Evolutionary conservation across 2,329 filamentous ascomycete genomes (phyloP).

Genomic region (Graphiopsis chlorocephala): DNA sequence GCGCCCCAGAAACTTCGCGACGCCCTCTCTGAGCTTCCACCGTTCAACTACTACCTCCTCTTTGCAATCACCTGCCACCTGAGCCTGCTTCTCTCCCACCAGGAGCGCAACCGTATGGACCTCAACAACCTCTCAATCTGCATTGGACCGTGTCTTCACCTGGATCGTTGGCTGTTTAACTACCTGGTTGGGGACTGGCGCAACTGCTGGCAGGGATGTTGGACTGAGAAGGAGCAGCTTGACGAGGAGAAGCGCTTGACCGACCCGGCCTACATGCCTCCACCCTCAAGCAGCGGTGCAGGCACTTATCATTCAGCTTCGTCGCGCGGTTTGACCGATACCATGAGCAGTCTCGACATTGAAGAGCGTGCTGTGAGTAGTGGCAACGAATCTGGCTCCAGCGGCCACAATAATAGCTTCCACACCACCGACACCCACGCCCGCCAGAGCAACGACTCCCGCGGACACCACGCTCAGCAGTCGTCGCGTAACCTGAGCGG

Average conservation of each 20-base stretch:
- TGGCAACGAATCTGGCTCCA: slow-evolving; percentile 18
- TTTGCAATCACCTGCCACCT: slow-evolving; percentile 97
- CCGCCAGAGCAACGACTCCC: neutral
- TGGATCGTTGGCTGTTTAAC: slow-evolving; percentile 91
- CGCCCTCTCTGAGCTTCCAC: slow-evolving; percentile 88
- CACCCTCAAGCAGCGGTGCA: slow-evolving; percentile 2
- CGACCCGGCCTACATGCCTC: slow-evolving; percentile 13
- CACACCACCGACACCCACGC: neutral
- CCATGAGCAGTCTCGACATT: slow-evolving; percentile 25
- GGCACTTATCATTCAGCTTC: slow-evolving; percentile 14
- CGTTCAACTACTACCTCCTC: slow-evolving; percentile 95
- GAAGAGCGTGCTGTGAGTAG: slow-evolving; percentile 23
- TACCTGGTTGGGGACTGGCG: slow-evolving; percentile 95
- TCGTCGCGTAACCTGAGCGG: slow-evolving; percentile 3
- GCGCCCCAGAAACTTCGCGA: slow-evolving; percentile 86
- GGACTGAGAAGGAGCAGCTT: slow-evolving; percentile 78
- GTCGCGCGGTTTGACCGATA: slow-evolving; percentile 26
- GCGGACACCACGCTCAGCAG: neutral
- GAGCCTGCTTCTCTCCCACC: slow-evolving; percentile 83
- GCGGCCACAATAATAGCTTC: neutral
- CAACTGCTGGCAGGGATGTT: slow-evolving; percentile 95
- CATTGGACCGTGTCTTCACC: slow-evolving; percentile 95
- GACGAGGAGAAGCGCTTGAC: slow-evolving; percentile 53
- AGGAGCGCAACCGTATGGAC: slow-evolving; percentile 98
- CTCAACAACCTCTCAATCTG: slow-evolving; percentile 94